Conservation (phyloP, 2,329 filamentous ascomycete genomes). For the Coniochaeta prunicola region DNA sequence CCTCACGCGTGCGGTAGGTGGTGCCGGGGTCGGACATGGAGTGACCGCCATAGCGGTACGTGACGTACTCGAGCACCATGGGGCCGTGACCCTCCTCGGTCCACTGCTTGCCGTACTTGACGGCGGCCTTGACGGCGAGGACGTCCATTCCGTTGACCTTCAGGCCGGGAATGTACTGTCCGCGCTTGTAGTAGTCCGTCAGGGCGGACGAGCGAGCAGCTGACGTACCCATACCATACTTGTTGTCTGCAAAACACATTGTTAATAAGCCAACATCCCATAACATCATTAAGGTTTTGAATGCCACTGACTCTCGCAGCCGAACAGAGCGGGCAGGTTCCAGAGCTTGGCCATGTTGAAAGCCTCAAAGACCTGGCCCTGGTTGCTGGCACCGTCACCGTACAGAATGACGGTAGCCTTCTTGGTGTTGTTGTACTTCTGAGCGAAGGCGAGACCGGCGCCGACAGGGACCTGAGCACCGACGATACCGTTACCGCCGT, state of each 20-base stretch:
- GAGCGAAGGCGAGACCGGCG: slow-evolving; percentile 91
- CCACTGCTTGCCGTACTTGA: slow-evolving; percentile 89
- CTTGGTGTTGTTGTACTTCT: slow-evolving; percentile 86
- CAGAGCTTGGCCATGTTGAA: slow-evolving; percentile 99
- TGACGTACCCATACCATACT: slow-evolving; percentile 99
- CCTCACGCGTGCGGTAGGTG: slow-evolving; percentile 97
- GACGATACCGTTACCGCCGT: slow-evolving; percentile 98
- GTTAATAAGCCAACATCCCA: slow-evolving; percentile 16
- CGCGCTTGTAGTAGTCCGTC: slow-evolving; percentile 99
- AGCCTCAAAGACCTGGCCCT: slow-evolving; percentile 98
- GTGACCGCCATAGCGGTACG: slow-evolving; percentile 98
- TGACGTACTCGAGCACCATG: slow-evolving; percentile 96
- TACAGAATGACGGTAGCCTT: slow-evolving; percentile 86
- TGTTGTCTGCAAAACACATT: slow-evolving; percentile 73
- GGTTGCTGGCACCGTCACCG: slow-evolving; percentile 97
- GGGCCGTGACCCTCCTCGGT: slow-evolving; percentile 78
- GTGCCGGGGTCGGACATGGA: slow-evolving; percentile 99
- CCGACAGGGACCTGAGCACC: slow-evolving; percentile 97
- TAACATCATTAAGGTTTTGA: background rate
- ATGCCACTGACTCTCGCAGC: slow-evolving; percentile 80
- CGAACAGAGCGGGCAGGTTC: slow-evolving; percentile 92
- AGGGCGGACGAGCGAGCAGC: slow-evolving; percentile 88
- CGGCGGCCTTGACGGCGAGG: slow-evolving; percentile 92
- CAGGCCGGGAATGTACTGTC: slow-evolving; percentile 97
- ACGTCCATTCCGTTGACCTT: slow-evolving; percentile 99